Base-by-base conservation (phyloP, 2,329 filamentous ascomycete species). In the Apiospora koreana region DNA sequence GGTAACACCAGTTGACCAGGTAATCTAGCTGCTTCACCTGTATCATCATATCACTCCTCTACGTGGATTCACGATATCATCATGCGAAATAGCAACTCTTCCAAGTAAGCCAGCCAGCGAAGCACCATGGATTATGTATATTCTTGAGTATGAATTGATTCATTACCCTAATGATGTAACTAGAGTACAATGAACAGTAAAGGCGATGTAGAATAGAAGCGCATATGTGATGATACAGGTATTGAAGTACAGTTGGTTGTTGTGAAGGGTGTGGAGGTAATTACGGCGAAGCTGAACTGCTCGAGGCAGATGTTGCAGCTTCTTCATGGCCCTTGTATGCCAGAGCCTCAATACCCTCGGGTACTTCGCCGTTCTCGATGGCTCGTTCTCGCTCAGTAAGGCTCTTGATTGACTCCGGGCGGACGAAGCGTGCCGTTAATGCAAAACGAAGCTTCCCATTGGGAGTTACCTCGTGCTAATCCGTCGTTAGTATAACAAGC, bases 361-460 rank as follows among this genome's bases (percentile, higher is more conserved):
- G 83, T n/a, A 85, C 72, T 0, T 73, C 73, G 4, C 80, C 81
- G 45, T 81, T 80, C 12, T 72, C 35, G 1, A 69, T 65, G 0
- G 81, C 79, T 16, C 78, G 73, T 1, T 71, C 69, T 4, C 75
- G 73, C 28, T 80, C 76, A 0, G 74, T 72, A 18, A 77, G 73
- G 0, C 73, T 70, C 0, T 74, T 75, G 68, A 89, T 81, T 43
- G 79, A 81, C 4, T 81, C 78, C 0, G 82, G 81, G 23, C 84
- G 80, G 25, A 91, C 85, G 46, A 84, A 84, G 1, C 88, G 82
- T 70, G 84, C 86, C 0, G 88, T 91, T 65, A 91, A 73, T 0
- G 88, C 88, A 76, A 89, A 90, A 2, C 88, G 81, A 54, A 88
- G 79, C 67, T 81, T 83, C 0, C 87, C 87, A 12, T 78, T 71